Evolutionary conservation across 306 rosid species (phyloP).

Genomic region (Abrus pulchellus): DNA sequence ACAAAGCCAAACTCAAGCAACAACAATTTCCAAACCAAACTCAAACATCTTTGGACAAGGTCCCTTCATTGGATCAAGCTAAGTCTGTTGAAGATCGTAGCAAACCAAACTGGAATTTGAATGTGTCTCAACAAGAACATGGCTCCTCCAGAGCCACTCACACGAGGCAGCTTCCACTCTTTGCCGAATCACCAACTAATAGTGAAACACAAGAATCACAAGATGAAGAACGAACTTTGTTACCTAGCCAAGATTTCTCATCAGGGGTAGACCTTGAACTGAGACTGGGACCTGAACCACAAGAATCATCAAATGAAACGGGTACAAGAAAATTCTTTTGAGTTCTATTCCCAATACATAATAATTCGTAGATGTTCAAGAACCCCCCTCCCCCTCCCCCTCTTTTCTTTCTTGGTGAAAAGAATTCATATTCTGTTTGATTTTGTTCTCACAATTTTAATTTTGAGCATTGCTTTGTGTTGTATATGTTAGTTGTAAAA

Average conservation of each 20-base stretch:
- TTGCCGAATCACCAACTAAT: constrained; percentile 50
- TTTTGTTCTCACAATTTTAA: constrained; percentile 12
- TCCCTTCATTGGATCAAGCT: neutral
- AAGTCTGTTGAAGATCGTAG: neutral
- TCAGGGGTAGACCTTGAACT: constrained; percentile 84
- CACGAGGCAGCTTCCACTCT: constrained; percentile 58
- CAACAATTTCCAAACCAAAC: constrained; percentile 53
- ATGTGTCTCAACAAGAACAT: constrained; percentile 46
- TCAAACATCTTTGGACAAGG: constrained; percentile 42
- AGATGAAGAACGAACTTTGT: constrained; percentile 30
- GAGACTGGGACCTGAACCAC: constrained; percentile 79
- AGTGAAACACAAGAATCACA: constrained; percentile 30
- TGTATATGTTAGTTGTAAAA: constrained; percentile 27
- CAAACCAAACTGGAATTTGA: constrained; percentile 39
- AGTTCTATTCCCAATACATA: constrained; percentile 19
- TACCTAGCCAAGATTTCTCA: constrained; percentile 19
- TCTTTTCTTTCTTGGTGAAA: constrained; percentile 33
- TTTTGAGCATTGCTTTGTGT: constrained; percentile 37
- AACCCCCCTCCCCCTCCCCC: neutral
- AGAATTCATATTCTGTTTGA: constrained; percentile 23
- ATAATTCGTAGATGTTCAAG: constrained; percentile 30
- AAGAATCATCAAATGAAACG: constrained; percentile 52
- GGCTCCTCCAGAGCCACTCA: constrained; percentile 36
- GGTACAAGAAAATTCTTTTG: constrained; percentile 77
- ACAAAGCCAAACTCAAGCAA: constrained; percentile 81